Evolutionary conservation across 2,329 filamentous ascomycete genomes (phyloP).

Genomic region (Penicillium sp.): DNA sequence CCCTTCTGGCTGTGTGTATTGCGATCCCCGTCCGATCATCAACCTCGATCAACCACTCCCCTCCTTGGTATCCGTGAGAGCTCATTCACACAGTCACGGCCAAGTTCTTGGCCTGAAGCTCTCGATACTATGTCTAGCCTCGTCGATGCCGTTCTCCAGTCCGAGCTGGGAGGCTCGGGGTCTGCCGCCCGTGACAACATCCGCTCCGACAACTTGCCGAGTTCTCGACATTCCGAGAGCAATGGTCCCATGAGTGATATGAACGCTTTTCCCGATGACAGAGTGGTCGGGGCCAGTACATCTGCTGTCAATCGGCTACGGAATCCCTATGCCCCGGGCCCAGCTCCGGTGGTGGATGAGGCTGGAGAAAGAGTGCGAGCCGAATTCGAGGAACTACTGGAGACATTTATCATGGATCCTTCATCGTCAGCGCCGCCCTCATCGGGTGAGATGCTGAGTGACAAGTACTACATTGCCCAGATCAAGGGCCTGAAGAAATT

Average conservation of each 20-base stretch:
- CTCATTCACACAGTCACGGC: conserved; percentile 19
- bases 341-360: conserved; percentile 61
- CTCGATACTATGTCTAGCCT: conserved; percentile 42
- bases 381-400: conserved; percentile 65
- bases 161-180: conserved; percentile 40
- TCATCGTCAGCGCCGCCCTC: conserved; percentile 56
- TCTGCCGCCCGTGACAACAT: conserved; percentile 33
- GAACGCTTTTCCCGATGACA: conserved; percentile 63
- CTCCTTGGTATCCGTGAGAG: conserved; percentile 9
- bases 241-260: conserved; percentile 58
- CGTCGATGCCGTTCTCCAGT: conserved; percentile 46
- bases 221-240: conserved; percentile 57
- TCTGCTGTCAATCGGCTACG: conserved; percentile 51
- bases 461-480: conserved; percentile 69
- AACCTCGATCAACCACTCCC: conserved; percentile 10
- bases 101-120: conserved; percentile 25
- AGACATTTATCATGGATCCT: conserved; percentile 61
- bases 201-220: conserved; percentile 49
- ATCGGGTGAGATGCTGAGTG: conserved; percentile 57
- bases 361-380: conserved; percentile 64
- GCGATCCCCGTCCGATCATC: background rate
- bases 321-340: conserved; percentile 54
- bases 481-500: conserved; percentile 65
- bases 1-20: conserved; percentile 4
- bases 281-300: conserved; percentile 58